Percentiles rank a stretch among this genome's conserved stretches.
phyloP scores from a whole-genome alignment of 1,284 basidiomycete species.

The Moesziomyces aphidis region DNA sequence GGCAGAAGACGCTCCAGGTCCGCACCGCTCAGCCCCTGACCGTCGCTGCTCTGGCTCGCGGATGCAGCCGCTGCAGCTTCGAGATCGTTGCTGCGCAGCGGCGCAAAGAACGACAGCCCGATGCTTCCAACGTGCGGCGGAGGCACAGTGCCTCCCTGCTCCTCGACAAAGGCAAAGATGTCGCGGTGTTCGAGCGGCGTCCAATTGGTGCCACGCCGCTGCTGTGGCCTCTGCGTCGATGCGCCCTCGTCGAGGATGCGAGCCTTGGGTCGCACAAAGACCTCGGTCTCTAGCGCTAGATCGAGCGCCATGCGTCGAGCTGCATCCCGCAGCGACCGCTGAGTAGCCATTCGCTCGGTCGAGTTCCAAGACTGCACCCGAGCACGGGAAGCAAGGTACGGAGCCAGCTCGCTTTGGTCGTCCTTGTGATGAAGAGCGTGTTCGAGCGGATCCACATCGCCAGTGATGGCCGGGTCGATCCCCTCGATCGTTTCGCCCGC shows the following conservation, averaged over 20 bases:
- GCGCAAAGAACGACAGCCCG: constrained; percentile 33
- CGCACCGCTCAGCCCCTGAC: constrained; percentile 6
- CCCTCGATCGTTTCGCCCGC: neutral
- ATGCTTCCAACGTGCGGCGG: constrained; percentile 39
- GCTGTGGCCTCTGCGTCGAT: constrained; percentile 18
- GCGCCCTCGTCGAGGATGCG: constrained; percentile 33
- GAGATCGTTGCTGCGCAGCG: constrained; percentile 25
- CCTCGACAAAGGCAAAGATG: constrained; percentile 31
- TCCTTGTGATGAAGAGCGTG: constrained; percentile 1
- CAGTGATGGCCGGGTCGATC: neutral
- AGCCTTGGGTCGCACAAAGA: constrained; percentile 28
- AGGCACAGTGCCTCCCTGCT: constrained; percentile 32
- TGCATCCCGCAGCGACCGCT: constrained; percentile 15
- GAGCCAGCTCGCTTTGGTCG: neutral
- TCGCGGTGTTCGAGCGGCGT: constrained; percentile 35
- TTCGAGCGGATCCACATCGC: constrained; percentile 9
- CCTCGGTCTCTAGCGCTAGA: constrained; percentile 22
- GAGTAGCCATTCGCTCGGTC: neutral
- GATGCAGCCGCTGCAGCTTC: constrained; percentile 4
- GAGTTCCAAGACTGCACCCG: constrained; percentile 12
- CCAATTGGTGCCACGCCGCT: constrained; percentile 39
- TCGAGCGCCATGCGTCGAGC: constrained; percentile 22
- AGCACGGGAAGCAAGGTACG: constrained; percentile 14
- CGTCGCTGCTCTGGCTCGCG: neutral
- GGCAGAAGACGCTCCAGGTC: constrained; percentile 35